Conservation (phyloP, 495 filamentous ascomycete species). For the Penicillium alfredii region DNA sequence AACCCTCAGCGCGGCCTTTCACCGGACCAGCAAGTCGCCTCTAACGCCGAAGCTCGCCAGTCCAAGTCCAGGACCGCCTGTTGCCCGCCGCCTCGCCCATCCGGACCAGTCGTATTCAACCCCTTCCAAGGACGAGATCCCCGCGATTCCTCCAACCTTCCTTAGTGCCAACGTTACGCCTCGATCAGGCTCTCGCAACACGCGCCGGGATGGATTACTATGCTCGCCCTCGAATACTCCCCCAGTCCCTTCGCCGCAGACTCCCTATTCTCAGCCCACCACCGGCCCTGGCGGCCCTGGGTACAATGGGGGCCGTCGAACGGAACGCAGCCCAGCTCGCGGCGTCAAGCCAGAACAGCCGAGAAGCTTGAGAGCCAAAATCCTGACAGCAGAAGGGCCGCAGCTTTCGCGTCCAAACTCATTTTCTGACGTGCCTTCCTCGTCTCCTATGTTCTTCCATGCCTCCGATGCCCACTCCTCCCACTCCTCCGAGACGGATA, state of each 20-base stretch:
- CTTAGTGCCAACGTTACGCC: conserved; percentile 65
- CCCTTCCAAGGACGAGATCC: conserved; percentile 32
- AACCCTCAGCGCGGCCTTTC: conserved; percentile 42
- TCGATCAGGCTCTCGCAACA: conserved; percentile 60
- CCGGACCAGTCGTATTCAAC: conserved; percentile 28
- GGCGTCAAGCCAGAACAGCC: conserved; percentile 27
- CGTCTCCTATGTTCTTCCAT: conserved; percentile 67
- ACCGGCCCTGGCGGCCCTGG: conserved; percentile 24
- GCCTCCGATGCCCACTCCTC: conserved; percentile 59
- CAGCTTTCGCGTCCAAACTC: conserved; percentile 28
- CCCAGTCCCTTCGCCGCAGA: conserved; percentile 31
- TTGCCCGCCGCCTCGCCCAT: conserved; percentile 33
- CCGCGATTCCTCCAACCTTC: conserved; percentile 47
- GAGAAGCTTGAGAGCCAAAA: conserved; percentile 32
- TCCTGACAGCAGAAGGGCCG: conserved; percentile 26
- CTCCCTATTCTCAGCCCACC: conserved; percentile 27
- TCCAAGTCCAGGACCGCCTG: conserved; percentile 26
- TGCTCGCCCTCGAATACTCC: conserved; percentile 56
- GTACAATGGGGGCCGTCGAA: conserved; percentile 24
- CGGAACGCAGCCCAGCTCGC: conserved; percentile 38
- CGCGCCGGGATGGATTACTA: conserved; percentile 58
- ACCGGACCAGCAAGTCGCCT: conserved; percentile 35
- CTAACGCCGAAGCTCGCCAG: conserved; percentile 48
- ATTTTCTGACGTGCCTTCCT: conserved; percentile 23
- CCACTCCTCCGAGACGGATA: conserved; percentile 21